phyloP scores from a whole-genome alignment of 495 filamentous ascomycete genomes.

The Haplographium delicatum region DNA sequence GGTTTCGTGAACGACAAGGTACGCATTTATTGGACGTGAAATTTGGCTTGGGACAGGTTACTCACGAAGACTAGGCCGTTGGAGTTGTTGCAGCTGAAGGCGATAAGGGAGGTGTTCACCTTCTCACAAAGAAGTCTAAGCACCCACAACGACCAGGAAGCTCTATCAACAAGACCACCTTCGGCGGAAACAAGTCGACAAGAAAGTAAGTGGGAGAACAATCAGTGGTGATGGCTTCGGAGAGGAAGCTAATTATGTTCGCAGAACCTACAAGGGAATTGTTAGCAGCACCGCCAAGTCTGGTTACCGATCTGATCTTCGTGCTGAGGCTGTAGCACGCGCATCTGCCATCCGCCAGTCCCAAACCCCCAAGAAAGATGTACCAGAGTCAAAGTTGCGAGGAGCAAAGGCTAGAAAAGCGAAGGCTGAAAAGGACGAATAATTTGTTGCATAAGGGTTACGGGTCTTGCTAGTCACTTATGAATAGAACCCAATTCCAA shows the following conservation, averaged over 20 bases:
- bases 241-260: constrained; percentile 5
- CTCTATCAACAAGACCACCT: constrained; percentile 56
- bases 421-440: constrained; percentile 34
- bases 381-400: constrained; percentile 65
- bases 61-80: constrained; percentile 47
- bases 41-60: neutral
- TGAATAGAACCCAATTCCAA: constrained; percentile 20
- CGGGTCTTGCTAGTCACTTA: constrained; percentile 15
- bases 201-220: constrained; percentile 56
- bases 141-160: constrained; percentile 63
- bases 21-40: constrained; percentile 29
- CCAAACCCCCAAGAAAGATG: constrained; percentile 73
- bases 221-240: constrained; percentile 11
- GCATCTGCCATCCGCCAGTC: constrained; percentile 79
- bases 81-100: constrained; percentile 59
- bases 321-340: constrained; percentile 78
- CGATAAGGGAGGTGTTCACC: constrained; percentile 63
- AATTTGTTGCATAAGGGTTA: constrained; percentile 13
- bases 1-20: constrained; percentile 94
- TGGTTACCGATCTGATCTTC: constrained; percentile 82
- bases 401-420: constrained; percentile 78
- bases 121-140: constrained; percentile 80
- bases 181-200: constrained; percentile 60
- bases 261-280: constrained; percentile 82
- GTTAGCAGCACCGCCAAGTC: constrained; percentile 74